A percentile compares a stretch with the other conserved stretches of the same genome.
These are phyloP conservation scores for Candida bentonensis DNA, from an alignment of 805 yeast species.

Conservation along the genomic window DNA sequence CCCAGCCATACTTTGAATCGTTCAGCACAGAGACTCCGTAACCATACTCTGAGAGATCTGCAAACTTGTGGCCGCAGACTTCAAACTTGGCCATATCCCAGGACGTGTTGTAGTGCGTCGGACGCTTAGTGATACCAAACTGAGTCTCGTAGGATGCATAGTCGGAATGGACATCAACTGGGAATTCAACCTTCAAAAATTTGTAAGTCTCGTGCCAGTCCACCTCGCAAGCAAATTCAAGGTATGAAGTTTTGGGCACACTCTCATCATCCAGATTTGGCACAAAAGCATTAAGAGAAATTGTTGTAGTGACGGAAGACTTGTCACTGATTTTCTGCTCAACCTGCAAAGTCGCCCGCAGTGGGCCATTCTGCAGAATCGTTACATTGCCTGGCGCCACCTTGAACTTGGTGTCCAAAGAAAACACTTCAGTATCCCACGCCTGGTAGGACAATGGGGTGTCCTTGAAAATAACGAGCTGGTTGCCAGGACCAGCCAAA, in stretches of 20 bases:
- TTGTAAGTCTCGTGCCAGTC: conserved; percentile 82
- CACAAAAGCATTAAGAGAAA: conserved; percentile 48
- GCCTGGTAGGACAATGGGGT: conserved; percentile 88
- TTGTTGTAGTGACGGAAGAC: conserved; percentile 50
- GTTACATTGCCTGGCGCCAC: conserved; percentile 23
- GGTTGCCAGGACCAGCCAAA: conserved; percentile 65
- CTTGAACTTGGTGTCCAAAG: not conserved
- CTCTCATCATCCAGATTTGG: conserved; percentile 11
- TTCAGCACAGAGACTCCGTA: conserved; percentile 82
- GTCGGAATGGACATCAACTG: conserved; percentile 67
- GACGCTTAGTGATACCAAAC: conserved; percentile 80
- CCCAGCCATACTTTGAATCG: conserved; percentile 80
- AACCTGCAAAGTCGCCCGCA: conserved; percentile 50
- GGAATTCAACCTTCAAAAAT: conserved; percentile 89
- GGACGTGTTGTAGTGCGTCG: conserved; percentile 86
- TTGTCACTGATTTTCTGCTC: conserved; percentile 42
- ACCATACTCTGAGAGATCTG: conserved; percentile 73
- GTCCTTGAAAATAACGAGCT: conserved; percentile 71
- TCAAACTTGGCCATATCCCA: conserved; percentile 98
- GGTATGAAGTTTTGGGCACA: conserved; percentile 23
- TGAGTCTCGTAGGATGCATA: conserved; percentile 85
- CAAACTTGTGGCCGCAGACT: conserved; percentile 87
- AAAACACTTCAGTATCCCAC: conserved; percentile 90
- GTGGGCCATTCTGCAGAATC: conserved; percentile 35
- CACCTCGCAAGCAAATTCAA: conserved; percentile 46